Evolutionary conservation across 495 filamentous ascomycete genomes (phyloP), one percentile per base, ranked within the genome.

Genomic region (Peziza echinospora): DNA sequence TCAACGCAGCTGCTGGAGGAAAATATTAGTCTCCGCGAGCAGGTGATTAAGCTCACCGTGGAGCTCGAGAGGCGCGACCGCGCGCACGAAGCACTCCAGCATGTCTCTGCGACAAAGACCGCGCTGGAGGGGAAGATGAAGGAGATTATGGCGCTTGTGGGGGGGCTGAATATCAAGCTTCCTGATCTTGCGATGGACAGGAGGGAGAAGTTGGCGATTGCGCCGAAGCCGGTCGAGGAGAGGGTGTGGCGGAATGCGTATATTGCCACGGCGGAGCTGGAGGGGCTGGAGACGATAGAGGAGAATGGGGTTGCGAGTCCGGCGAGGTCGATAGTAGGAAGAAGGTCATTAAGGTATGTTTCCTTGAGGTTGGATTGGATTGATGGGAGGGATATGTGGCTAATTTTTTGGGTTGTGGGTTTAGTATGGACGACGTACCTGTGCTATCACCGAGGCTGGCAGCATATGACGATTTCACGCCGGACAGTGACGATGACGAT

Each of bases 11-110:
- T 96, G 9, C 67, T 93, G 47, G 73, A 77, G 16, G 91, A 97
- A 52, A 96, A 96, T 60, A 75, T 93, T 21, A 72, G 77, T 0
- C 71, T 97, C 0, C 76, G 82, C 43, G 76, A 83, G 49, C 75
- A 86, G 51, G 68, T 89, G 16, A 66, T 91, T 50, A 75, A 76
- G 37, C 64, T 91, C 5, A 72, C 82, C 44, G 73, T 76, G 44
- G 76, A 83, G 43, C 66, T 74, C 43, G 72, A 82, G 46, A 64
- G 65, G 44, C 57, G 63, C 47, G 63, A 68, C 28, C 60, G 61
- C n/a, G 61, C 57, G 1, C 64, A 62, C 47, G 44, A 53, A 43
- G 56, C 70, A 2, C 55, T 64, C 28, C 56, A 66, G 45, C 73
- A 77, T 55, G 69, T 83, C 39, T 67, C 74, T 25, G 68, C 71